Evolutionary conservation across 2,329 filamentous ascomycete genomes (phyloP), one percentile per base, ranked within the genome.

Genomic region (Leptographium procerum): DNA sequence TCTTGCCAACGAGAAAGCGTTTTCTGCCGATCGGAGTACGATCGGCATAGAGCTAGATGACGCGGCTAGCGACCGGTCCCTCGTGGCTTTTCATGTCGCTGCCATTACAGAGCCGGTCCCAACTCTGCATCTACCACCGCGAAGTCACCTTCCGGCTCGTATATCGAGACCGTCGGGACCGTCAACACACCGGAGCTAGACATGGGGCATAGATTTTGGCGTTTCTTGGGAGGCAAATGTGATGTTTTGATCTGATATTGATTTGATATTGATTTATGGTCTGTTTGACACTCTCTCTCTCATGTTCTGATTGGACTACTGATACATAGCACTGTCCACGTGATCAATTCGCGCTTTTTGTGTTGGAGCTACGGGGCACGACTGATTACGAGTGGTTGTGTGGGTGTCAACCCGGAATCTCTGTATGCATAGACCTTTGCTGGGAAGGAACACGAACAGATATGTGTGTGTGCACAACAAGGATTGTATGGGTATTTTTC

Each of bases 41-140:
- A 58, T 57, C 52, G 57, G 60, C 50, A 57, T 60, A 14, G 59
- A 59, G 24, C 52, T 61, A 11, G 60, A 63, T 52, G 63, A 64
- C 26, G 55, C 53, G 0, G 58, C 55, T 3, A 63, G 63, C 47
- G 60, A 58, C 29, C 59, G 59, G 14, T 63, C 61, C 0, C 60
- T 63, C 14, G 58, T 57, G 3, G 28, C 19, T 19, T 55, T 43
- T 19, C 45, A 56, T 22, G 36, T 24, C 22, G 45, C 55, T 4
- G 11, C 28, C 19, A 24, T 40, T 4, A 19, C 26, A 1, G 55
- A 33, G 47, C 57, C 57, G 5, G n/a, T 55, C 3, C 57, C 61
- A 34, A 55, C 53, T 1, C 48, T 60, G 28, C 59, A 58, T 24
- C 56, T 54, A 19, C 58, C 56, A 19, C 53, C 59, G n/a, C 57